Base-by-base conservation (phyloP, 495 filamentous ascomycete species). In the Aspergillus sclerotiicarbonarius region DNA sequence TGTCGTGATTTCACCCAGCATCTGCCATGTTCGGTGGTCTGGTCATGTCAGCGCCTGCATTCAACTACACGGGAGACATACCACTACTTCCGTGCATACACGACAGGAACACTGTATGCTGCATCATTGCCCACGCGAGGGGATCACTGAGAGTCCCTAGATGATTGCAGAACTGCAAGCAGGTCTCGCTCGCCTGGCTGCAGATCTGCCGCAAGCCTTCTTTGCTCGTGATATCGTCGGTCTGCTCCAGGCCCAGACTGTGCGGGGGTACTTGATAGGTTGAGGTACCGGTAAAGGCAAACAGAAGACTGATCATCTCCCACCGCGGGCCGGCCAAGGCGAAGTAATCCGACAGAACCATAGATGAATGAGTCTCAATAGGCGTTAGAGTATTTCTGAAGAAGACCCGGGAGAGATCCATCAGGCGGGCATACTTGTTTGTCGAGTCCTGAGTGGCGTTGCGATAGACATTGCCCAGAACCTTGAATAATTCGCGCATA, bases 1-100 rank as follows among this genome's bases (percentile, higher is more conserved):
- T 0, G 66, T 62, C 0, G 64, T 51, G n/a, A 73, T 16, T 0
- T 73, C 68, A 5, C 70, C 68, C 6, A 68, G 49, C 18, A 58
- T 67, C 48, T 62, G 56, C 66, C 68, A 73, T 0, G 68, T 60
- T 37, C 67, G 57, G 16, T 64, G 61, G 43, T 71, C 70, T 70
- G 21, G 1, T 18, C n/a, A n/a, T 25, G 15, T 15, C n/a, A 29
- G 15, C 15, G 7, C 6, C 37, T 13, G 6, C 18, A 39, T 16
- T 12, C 25, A 7, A 8, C 10, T 10, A 15, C 25, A 20, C 3
- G 13, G 47, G 33, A 12, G 15, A 61, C 62, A 21, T 43, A 73
- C 69, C 65, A 39, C 60, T 60, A 45, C 61, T 62, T 15, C 69
- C 69, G 59, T 70, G 67, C 12, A 71, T 52, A 7, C 55, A 20